Evolutionary conservation across 768 basidiomycete genomes (phyloP), one percentile per base, ranked within the genome.

Genomic region (Macrolepiota dolichaula): DNA sequence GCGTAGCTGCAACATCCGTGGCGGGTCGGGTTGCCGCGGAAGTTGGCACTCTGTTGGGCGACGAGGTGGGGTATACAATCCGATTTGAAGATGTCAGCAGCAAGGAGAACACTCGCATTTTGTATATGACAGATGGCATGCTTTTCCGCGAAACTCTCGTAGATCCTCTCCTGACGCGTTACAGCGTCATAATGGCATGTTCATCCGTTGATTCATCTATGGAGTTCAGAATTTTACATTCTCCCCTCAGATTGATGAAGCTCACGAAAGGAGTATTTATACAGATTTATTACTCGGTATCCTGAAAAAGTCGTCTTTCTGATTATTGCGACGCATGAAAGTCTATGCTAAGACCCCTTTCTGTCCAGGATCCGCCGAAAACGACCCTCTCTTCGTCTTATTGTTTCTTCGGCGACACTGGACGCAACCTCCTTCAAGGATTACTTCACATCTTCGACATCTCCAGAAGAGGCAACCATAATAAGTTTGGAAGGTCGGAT

Each of bases 61-160:
- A 97, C 62, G 93, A 96, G 79, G 96, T 99, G 66, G 97, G 97
- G 6, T 99, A 99, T 71, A 92, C 92, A 5, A 98, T 99, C 64
- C 88, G 97, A 9, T 98, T 98, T 63, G 97, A 99, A 71, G 94
- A 97, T 66, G 86, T 96, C 55, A 92, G 89, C 68, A 84, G 84
- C 70, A 93, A 91, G 67, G 84, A 89, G 29, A 79, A 85, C 55
- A 98, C 97, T 1, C 83, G 92, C 27, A 92, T 99, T 71, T 82
- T 94, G 44, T 99, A 98, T 73, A 84, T 98, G 85, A 99, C 97
- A 35, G 97, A 99, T 72, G 97, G 97, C 49, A 96, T 98, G 88
- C 86, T 99, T 38, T 98, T 98, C 72, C 85, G 96, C 62, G 96
- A 98, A 75, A 89, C 89, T 24, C 82, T 98, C 67, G 78, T 95